Evolutionary conservation across 495 filamentous ascomycete species (phyloP).

Genomic region (Saxophila tyrrhenica): DNA sequence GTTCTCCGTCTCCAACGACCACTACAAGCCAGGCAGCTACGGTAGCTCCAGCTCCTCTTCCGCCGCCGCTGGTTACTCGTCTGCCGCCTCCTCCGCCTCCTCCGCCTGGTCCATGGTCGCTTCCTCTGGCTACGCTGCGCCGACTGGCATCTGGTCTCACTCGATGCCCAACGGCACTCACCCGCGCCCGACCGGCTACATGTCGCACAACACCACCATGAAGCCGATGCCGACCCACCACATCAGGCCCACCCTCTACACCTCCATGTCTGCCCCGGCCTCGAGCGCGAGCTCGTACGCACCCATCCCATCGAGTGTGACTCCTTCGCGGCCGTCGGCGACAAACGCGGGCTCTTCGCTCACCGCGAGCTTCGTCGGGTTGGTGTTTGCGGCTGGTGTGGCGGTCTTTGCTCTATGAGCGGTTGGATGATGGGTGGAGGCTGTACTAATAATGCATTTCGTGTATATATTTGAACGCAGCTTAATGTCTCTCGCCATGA

Average conservation of each 20-base stretch:
- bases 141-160: neutral
- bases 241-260: neutral
- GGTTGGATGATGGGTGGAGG: neutral
- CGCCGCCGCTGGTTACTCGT: slow-evolving; percentile 12
- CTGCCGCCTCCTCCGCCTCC: slow-evolving; percentile 5
- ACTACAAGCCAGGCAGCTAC: slow-evolving; percentile 7
- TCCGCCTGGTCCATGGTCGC: neutral
- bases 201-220: neutral
- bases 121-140: neutral
- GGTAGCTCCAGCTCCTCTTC: neutral
- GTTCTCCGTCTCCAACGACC: slow-evolving; percentile 49
- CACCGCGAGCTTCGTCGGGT: neutral
- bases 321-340: neutral
- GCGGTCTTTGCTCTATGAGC: neutral
- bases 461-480: neutral
- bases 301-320: neutral
- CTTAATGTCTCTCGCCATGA: neutral
- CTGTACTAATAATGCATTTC: neutral
- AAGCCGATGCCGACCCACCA: neutral
- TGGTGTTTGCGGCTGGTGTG: neutral
- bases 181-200: neutral
- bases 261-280: neutral
- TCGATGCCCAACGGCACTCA: neutral
- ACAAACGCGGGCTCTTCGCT: neutral
- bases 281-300: neutral